These are phyloP conservation scores for Sambucus nigra DNA, from an alignment of 129 eudicot species.

Conservation along the genomic window DNA sequence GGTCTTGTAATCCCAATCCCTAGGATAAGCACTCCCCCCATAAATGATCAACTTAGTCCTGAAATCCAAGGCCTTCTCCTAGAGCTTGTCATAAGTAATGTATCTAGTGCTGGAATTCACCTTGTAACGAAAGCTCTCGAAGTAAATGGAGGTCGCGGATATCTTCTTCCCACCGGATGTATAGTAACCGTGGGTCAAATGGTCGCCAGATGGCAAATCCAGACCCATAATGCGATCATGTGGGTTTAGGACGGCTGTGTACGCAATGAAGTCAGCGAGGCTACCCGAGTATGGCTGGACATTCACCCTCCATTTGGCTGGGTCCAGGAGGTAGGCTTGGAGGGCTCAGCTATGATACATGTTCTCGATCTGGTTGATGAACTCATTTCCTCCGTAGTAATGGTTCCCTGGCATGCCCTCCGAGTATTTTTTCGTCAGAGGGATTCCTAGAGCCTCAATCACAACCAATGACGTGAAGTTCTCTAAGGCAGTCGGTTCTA, in stretches of 20 bases:
- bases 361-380: conserved; percentile 81
- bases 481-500: conserved; percentile 90
- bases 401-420: conserved; percentile 99
- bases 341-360: conserved; percentile 66
- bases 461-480: conserved; percentile 98
- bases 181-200: conserved; percentile 87
- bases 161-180: conserved; percentile 89
- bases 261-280: conserved; percentile 87
- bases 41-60: conserved; percentile 93
- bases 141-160: conserved; percentile 82
- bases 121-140: conserved; percentile 97
- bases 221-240: conserved; percentile 93
- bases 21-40: conserved; percentile 96
- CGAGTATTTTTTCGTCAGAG: conserved; percentile 90
- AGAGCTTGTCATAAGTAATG: conserved; percentile 79
- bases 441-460: conserved; percentile 81
- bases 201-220: conserved; percentile 92
- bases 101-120: conserved; percentile 67
- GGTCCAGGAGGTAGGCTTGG: conserved; percentile 58
- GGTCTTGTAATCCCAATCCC: conserved; percentile 88
- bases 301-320: conserved; percentile 87
- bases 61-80: conserved; percentile 93
- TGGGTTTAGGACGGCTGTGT: conserved; percentile 77
- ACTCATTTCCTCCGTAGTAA: conserved; percentile 94
- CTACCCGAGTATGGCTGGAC: conserved; percentile 92